Percentiles rank a stretch among this genome's conserved stretches.
Conservation (phyloP, 331 rosid genomes). For the Quercus lobata region DNA sequence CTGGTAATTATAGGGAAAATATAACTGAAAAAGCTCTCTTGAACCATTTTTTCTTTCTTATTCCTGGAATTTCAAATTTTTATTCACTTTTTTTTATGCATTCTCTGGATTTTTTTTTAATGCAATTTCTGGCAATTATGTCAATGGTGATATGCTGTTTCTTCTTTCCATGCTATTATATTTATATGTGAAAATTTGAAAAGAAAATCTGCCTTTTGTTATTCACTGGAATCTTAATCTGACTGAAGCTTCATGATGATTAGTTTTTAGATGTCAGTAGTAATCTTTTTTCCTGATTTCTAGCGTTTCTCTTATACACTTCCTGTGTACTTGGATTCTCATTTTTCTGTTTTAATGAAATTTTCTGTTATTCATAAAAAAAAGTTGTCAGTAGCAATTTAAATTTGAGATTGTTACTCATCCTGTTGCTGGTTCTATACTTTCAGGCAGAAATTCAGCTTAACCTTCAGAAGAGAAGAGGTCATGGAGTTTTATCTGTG, state of each 20-base stretch:
- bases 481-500: conserved; percentile 84
- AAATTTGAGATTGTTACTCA: conserved; percentile 11
- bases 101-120: not conserved
- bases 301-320: too few relatives aligned
- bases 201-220: too few relatives aligned
- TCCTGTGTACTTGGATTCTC: too few relatives aligned
- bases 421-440: conserved; percentile 13
- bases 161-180: not conserved
- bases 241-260: not conserved
- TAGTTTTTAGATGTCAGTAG: not conserved
- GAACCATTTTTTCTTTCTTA: not conserved
- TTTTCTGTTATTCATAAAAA: too few relatives aligned
- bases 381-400: not conserved
- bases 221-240: not conserved
- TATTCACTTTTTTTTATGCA: not conserved
- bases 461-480: conserved; percentile 88
- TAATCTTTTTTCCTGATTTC: not conserved
- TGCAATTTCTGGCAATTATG: not conserved
- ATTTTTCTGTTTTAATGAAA: too few relatives aligned
- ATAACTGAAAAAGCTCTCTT: not conserved
- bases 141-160: not conserved
- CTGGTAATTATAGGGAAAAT: not conserved
- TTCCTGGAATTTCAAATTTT: not conserved
- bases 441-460: conserved; percentile 90
- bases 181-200: not conserved